Evolutionary conservation across 225 moss, liverwort and hornwort species (phyloP), one percentile per base, ranked within the genome.

Genomic region (Bryoerythrophyllum caledonicum): DNA sequence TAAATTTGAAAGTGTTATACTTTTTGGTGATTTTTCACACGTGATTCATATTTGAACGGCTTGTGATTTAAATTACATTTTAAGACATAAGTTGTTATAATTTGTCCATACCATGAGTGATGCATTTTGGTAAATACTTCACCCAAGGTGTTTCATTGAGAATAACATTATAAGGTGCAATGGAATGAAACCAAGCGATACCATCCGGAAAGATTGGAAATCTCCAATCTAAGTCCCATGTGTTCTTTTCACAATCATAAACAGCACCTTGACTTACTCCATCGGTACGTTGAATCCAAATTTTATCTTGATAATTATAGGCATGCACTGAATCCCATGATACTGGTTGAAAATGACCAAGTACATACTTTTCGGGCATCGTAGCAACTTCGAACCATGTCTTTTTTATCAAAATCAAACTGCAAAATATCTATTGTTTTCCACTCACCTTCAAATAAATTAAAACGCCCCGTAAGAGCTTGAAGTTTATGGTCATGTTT

Each of bases 351-450:
- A 88, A 88, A 53, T 85, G 85, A 16, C 38, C 7, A 12, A 16
- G 69, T 2, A 88, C 80, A 49, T 72, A 82, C 1, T 72, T 64
- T 0, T 55, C 0, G 0, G 78, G 82, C 87, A 88, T 85, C 0
- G 49, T 40, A 8, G 65, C 43, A 4, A 88, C 7, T 60, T 54
- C 67, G 44, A 71, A 60, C 87, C 87, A 88, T 0, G 7, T 8
- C 21, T 75, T 80, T 1, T 70, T 72, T 0, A n/a, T 49, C 30
- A 55, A 78, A 85, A 74, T 88, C 48, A 17, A 80, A 80, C 57
- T 85, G 60, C 48, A 82, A 60, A 55, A 82, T 85, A 9, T 88
- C 85, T 26, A 88, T 61, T 0, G 82, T 82, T 75, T 85, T 88
- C 87, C 80, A 88, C 3, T 73, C 7, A 0, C 3, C 55, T 5